Evolutionary conservation across 345 rosid genomes (phyloP), one percentile per base, ranked within the genome.

Genomic region (Pistacia atlantica): DNA sequence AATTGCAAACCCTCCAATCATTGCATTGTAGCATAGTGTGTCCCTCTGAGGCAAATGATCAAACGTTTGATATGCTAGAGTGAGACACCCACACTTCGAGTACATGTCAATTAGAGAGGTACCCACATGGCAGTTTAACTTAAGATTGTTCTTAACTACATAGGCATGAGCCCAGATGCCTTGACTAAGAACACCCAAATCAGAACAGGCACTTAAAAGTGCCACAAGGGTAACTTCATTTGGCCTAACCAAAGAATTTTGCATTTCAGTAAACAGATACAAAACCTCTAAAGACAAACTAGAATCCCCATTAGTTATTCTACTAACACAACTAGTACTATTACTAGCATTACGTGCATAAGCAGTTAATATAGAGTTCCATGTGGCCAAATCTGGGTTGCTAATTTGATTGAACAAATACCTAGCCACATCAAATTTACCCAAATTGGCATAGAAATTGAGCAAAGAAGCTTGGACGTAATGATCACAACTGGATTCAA

Each of bases 151-250:
- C 82, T 78, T 90, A n/a, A 84, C 42, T 5, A 87, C 77, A 84
- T 87, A 89, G 12, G 48, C 82, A 84, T 92, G 94, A 52, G 87
- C 87, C 91, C 94, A 86, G 7, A 62, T 38, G 17, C 94, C 97
- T 60, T 82, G 84, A 65, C 49, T 31, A 20, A 90, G 80, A 11
- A 83, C 87, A 75, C 92, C 90, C 61, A 84, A 74, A 79, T 76
- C 78, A 16, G 94, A 85, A 86, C 91, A 86, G 59, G 91, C 87
- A 77, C 86, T 78, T 17, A 92, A 67, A 20, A 86, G 59, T 80
- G 91, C 89, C 51, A 89, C 97, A 4, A 92, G 78, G 54, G 91
- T 85, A 59, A 92, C 77, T 65, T 90, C 97, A 31, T 86, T 90
- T 45, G 94, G 97, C 82, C 77, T 87, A 64, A 90, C 67, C 37